phyloP scores from a whole-genome alignment of 805 yeast genomes.

The Hanseniaspora occidentalis region DNA sequence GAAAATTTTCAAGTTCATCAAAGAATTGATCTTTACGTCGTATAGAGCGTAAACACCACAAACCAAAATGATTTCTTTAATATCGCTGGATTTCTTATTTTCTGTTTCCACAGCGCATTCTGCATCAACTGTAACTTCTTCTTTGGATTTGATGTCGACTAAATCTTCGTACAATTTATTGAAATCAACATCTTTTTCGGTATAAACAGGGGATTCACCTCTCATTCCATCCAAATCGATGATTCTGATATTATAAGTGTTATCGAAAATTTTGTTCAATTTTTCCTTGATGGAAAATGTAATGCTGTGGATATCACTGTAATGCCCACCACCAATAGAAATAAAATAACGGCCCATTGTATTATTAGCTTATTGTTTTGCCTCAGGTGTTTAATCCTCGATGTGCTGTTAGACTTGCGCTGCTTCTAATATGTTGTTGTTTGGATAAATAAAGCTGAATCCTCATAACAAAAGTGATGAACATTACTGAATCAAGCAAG shows the following conservation, averaged over 20 bases:
- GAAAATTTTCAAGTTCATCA: constrained; percentile 57
- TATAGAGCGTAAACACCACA: constrained; percentile 76
- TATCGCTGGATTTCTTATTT: constrained; percentile 6
- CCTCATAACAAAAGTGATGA: no score
- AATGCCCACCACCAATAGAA: constrained; percentile 23
- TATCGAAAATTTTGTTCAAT: constrained; percentile 13
- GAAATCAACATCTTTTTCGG: constrained; percentile 25
- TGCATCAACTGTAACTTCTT: constrained; percentile 11
- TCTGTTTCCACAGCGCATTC: constrained; percentile 17
- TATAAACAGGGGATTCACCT: constrained; percentile 13
- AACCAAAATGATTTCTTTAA: constrained; percentile 33
- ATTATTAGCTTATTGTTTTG: not conserved
- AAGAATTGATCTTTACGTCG: constrained; percentile 39
- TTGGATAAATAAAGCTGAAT: no score
- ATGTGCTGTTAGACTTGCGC: no score
- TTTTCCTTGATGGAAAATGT: constrained; percentile 27
- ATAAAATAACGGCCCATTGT: constrained; percentile 7
- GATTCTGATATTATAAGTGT: constrained; percentile 16
- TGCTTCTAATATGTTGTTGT: no score
- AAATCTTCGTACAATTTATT: constrained; percentile 14
- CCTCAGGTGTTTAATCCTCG: no score
- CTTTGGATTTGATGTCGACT: constrained; percentile 5
- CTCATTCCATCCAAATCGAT: constrained; percentile 31
- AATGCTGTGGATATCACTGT: constrained; percentile 21
- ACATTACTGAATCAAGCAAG: no score